Evolutionary conservation across 2,329 filamentous ascomycete genomes (phyloP), one percentile per base, ranked within the genome.

Genomic region (Aspergillus tamarii): DNA sequence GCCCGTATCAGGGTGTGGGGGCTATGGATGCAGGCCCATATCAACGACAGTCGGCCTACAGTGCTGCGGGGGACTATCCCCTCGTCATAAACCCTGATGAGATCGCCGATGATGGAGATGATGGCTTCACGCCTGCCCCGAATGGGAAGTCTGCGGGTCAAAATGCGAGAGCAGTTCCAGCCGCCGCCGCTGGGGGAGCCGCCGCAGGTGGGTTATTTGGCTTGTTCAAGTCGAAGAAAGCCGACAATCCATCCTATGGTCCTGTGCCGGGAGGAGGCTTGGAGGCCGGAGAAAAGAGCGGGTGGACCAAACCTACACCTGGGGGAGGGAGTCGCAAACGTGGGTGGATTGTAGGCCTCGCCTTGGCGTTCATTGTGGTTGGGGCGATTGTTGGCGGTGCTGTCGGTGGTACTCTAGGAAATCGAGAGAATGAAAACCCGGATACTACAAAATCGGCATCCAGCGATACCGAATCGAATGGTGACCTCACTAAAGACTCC

Each of bases 71-170:
- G 10, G 85, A 86, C 58, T 68, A 73, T 45, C 81, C 86, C 1
- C 85, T 77, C 57, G 74, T 77, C 57, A 84, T 95, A 64, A 89
- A 97, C 74, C 93, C 93, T 3, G 88, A 91, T 72, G 88, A 89
- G 16, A 94, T 97, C 67, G 87, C 86, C 26, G 94, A 97, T 75
- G 94, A 97, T 73, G 93, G 92, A 32, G 94, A 97, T 72, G 94
- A 96, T 74, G 93, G 91, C 1, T 84, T 95, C 58, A 84, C 89
- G 86, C 69, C 74, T 32, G 48, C 28, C 72, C 78, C 76, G 2
- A 64, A 59, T 57, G 45, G 58, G 1, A 65, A 62, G 43, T 65
- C 63, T 2, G 45, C 41, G 2, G 64, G 61, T 19, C 48, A 21
- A 28, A 66, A 46, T 56, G 53, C 28, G 48, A 60, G 53, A 10